Base-by-base conservation (phyloP, 2,329 filamentous ascomycete genomes). In the Laburnicola sp. region DNA sequence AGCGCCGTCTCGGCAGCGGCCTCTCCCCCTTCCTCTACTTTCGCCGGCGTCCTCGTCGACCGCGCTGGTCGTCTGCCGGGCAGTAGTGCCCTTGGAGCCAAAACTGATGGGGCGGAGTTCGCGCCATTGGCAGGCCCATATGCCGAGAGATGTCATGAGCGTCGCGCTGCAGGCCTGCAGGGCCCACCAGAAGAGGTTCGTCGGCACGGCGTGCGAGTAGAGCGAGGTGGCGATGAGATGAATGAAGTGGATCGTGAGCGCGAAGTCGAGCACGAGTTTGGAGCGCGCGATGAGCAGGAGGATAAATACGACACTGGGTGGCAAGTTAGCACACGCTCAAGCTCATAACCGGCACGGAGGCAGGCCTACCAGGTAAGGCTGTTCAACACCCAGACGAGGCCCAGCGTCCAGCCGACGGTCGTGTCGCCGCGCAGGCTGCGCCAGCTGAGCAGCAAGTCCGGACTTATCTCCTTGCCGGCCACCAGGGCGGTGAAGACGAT, bases 191-290 rank as follows among this genome's bases (percentile, higher is more conserved):
- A 95, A 87, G 57, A 85, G 75, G 71, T 93, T 86, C 7, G 82
- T 80, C 1, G 94, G 94, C 26, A 97, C 70, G 7, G 83, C 81
- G 64, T 85, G 85, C 2, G 89, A 87, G 74, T 96, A 96, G 30
- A 96, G 71, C 21, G 86, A 86, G 26, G 89, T 89, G 64, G 90
- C 74, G 64, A 94, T 58, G 46, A 96, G 82, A 71, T 96, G 89
- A 36, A 96, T 78, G 70, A 89, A 82, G 76, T 96, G 91, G 16
- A 97, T 82, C 2, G 93, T 96, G 23, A 97, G 78, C 28, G 91
- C 89, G 72, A 97, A 99, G 75, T 99, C 94, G 60, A 91, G 91
- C 44, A 97, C 89, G 54, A 97, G 87, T 73, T 97, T 97, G 41
- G 88, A 94, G 56, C 94, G 90, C 21, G 87, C 86, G 60, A 99